phyloP scores from a whole-genome alignment of 495 filamentous ascomycete species.

The Tetracladium marchalianum region DNA sequence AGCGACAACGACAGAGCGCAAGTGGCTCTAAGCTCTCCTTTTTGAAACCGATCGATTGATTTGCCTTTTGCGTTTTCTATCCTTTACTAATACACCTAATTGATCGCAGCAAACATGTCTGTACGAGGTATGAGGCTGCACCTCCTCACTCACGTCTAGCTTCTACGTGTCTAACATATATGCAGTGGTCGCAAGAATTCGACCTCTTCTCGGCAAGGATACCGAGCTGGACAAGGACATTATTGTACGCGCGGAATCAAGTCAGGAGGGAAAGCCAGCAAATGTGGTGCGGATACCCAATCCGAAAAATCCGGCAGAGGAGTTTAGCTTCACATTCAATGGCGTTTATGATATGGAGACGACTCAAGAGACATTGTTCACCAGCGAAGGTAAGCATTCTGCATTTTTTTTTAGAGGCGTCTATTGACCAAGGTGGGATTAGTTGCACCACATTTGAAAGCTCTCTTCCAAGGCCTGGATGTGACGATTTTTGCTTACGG shows the following conservation, averaged over 20 bases:
- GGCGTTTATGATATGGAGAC: slow-evolving; percentile 74
- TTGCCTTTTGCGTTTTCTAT: neutral
- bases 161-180: neutral
- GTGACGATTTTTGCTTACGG: slow-evolving; percentile 95
- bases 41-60: neutral
- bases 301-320: slow-evolving; percentile 83
- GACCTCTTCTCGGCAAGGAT: slow-evolving; percentile 65
- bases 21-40: slow-evolving; percentile 11
- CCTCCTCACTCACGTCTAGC: neutral
- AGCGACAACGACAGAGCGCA: slow-evolving; percentile 6
- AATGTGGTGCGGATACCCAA: slow-evolving; percentile 85
- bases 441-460: slow-evolving; percentile 61
- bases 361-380: slow-evolving; percentile 78
- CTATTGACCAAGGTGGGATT: slow-evolving; percentile 6
- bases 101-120: slow-evolving; percentile 10
- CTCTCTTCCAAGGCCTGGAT: slow-evolving; percentile 89
- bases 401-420: neutral
- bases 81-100: slow-evolving; percentile 5
- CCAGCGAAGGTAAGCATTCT: slow-evolving; percentile 62
- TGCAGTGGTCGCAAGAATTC: slow-evolving; percentile 72
- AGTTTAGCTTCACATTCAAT: slow-evolving; percentile 93
- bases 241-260: slow-evolving; percentile 59
- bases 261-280: slow-evolving; percentile 42
- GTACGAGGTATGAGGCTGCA: slow-evolving; percentile 15
- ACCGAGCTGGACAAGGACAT: slow-evolving; percentile 68